These are phyloP conservation scores for Phytophthora vignae DNA, from an alignment of 352 stramenopile species.

Conservation along the genomic window DNA sequence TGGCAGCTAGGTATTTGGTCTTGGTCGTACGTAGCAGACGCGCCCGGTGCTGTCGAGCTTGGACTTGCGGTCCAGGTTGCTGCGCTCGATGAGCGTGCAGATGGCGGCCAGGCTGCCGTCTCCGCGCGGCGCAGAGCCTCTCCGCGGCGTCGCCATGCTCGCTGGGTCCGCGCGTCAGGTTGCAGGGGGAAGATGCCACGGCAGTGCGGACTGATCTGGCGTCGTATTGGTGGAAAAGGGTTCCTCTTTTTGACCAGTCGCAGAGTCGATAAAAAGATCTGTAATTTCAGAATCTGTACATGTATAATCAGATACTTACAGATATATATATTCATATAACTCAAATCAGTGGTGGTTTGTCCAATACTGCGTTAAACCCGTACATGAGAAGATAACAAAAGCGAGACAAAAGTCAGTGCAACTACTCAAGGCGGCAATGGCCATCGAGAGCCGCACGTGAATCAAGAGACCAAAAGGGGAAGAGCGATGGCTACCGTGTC, in stretches of 20 bases:
- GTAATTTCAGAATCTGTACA: too few relatives aligned
- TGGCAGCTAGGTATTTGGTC: neutral
- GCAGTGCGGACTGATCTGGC: too few relatives aligned
- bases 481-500: conserved; percentile 36
- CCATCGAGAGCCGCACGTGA: conserved; percentile 23
- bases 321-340: too few relatives aligned
- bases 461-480: conserved; percentile 7
- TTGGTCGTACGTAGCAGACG: conserved; percentile 71
- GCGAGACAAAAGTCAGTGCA: too few relatives aligned
- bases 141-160: conserved; percentile 45
- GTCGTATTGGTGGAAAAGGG: too few relatives aligned
- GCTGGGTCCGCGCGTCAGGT: neutral
- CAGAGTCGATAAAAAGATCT: too few relatives aligned
- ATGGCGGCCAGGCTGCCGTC: conserved; percentile 78
- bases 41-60: conserved; percentile 89
- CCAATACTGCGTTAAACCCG: too few relatives aligned
- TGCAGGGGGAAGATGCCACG: conserved; percentile 17
- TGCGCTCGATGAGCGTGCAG: conserved; percentile 85
- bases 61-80: conserved; percentile 86
- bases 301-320: too few relatives aligned
- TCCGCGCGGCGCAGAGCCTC: conserved; percentile 44
- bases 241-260: too few relatives aligned
- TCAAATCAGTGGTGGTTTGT: too few relatives aligned
- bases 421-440: neutral
- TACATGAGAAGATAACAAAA: too few relatives aligned